Base-by-base conservation (phyloP, 805 yeast genomes). In the Sugiyamaella lignohabitans region DNA sequence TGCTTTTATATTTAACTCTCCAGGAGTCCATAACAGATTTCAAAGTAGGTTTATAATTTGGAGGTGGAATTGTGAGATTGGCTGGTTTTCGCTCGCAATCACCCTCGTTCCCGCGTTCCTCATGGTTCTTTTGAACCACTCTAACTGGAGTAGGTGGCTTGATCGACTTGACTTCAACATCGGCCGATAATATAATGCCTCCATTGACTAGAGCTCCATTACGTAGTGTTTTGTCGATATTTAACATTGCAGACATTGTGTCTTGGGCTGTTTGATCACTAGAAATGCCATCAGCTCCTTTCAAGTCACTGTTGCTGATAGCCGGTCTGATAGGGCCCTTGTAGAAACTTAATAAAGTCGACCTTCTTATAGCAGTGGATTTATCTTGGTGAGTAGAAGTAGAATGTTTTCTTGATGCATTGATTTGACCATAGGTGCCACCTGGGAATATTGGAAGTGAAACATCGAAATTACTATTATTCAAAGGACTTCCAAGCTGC, bases 401-500 rank as follows among this genome's bases (percentile, higher is more conserved):
- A 20, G 14, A 35, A 27, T 14, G 11, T 8, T 27, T 27, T 27
- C 32, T 27, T 8, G 14, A 8, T 27, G 32, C 11, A 27, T 27
- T 27, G 17, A 38, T 42, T 29, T 35, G 24, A 17, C 63, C 64
- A 41, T 51, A 57, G 4, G 49, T 50, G 6, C 72, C 72, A 16
- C 71, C 70, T 5, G 62, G 57, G 22, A 56, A 57, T 6, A 59
- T 55, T 0, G 59, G 61, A 24, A 51, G 43, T 19, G 52, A 6
- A 17, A 50, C 30, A 20, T 58, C 60, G 48, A 54, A 52, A 2
- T 43, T 41, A 21, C 14, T 23, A 8, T 6, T 17, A 8, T 5
- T 6, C 6, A 19, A 19, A 20, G 41, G 42, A 4, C 43, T 40
- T 45, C 38, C 48, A 35, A 57, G 50, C 38, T 56, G 56, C 61